Percentiles rank a stretch among this genome's conserved stretches.
Evolutionary conservation across 495 filamentous ascomycete species (phyloP).

Genomic region (Penicillium chermesinum): DNA sequence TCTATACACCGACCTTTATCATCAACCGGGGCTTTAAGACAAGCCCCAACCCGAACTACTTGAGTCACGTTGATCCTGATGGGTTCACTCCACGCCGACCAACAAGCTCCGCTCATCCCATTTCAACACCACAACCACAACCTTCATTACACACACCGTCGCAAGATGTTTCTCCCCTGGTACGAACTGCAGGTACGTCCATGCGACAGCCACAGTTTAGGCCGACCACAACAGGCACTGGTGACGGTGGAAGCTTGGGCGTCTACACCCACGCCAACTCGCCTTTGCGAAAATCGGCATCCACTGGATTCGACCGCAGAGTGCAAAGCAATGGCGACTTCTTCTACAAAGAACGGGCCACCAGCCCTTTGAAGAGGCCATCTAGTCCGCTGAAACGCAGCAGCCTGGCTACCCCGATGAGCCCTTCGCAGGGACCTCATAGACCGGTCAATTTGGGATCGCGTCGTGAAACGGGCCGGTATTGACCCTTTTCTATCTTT

Average conservation of each 20-base stretch:
- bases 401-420: constrained; percentile 33
- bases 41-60: constrained; percentile 83
- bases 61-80: constrained; percentile 71
- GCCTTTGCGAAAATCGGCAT: constrained; percentile 63
- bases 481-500: constrained; percentile 17
- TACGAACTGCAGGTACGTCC: constrained; percentile 36
- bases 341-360: constrained; percentile 37
- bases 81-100: constrained; percentile 34
- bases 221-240: constrained; percentile 33
- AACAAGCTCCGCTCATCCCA: constrained; percentile 24
- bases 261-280: constrained; percentile 76
- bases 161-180: constrained; percentile 50
- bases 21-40: constrained; percentile 79
- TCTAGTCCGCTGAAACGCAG: constrained; percentile 42
- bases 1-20: constrained; percentile 71
- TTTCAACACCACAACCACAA: constrained; percentile 20
- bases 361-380: constrained; percentile 31
- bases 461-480: constrained; percentile 39
- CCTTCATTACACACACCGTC: constrained; percentile 40
- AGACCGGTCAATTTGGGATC: constrained; percentile 17
- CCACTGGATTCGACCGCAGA: constrained; percentile 39
- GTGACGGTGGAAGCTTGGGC: constrained; percentile 76
- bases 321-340: constrained; percentile 34
- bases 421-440: constrained; percentile 25
- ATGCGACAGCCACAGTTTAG: constrained; percentile 58